phyloP scores from a whole-genome alignment of 2,329 filamentous ascomycete species.

The Purpureocillium lavendulum region DNA sequence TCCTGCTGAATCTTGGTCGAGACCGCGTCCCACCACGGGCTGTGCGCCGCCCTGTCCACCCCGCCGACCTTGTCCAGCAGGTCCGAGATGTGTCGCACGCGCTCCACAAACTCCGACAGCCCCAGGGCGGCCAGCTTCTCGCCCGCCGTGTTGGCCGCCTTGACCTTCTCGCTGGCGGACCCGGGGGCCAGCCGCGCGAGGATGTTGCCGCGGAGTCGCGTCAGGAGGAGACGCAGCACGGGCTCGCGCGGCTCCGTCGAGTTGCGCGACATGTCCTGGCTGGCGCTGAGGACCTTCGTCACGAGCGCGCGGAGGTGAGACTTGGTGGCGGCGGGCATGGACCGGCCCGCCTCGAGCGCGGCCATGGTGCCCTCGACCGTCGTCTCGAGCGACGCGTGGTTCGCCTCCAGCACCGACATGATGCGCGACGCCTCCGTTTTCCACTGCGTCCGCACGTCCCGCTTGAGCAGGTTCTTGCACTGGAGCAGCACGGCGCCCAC shows the following conservation, averaged over 20 bases:
- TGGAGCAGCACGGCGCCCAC: conserved; percentile 69
- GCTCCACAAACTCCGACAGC: conserved; percentile 64
- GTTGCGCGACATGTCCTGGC: conserved; percentile 32
- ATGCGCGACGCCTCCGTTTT: conserved; percentile 66
- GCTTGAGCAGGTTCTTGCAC: conserved; percentile 75
- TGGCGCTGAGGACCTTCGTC: conserved; percentile 44
- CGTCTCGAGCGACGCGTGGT: conserved; percentile 40
- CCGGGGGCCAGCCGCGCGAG: conserved; percentile 55
- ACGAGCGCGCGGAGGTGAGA: conserved; percentile 50
- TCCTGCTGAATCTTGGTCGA: conserved; percentile 45
- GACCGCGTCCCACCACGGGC: conserved; percentile 61
- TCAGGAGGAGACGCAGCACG: conserved; percentile 58
- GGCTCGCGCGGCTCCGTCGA: conserved; percentile 41
- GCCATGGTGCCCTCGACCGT: conserved; percentile 54
- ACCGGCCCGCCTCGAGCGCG: conserved; percentile 51
- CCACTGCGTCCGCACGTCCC: conserved; percentile 72
- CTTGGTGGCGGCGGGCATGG: conserved; percentile 57
- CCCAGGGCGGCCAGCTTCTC: conserved; percentile 64
- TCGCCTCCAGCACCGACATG: conserved; percentile 56
- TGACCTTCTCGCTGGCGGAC: conserved; percentile 62
- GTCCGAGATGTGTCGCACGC: conserved; percentile 61
- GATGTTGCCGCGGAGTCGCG: conserved; percentile 59
- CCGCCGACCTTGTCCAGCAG: conserved; percentile 55
- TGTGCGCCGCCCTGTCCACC: conserved; percentile 62
- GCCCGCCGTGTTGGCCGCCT: conserved; percentile 57